These are phyloP conservation scores for Coemansia sp. DNA, from an alignment of 192 early-diverging fungal genomes.

Conservation along the genomic window DNA sequence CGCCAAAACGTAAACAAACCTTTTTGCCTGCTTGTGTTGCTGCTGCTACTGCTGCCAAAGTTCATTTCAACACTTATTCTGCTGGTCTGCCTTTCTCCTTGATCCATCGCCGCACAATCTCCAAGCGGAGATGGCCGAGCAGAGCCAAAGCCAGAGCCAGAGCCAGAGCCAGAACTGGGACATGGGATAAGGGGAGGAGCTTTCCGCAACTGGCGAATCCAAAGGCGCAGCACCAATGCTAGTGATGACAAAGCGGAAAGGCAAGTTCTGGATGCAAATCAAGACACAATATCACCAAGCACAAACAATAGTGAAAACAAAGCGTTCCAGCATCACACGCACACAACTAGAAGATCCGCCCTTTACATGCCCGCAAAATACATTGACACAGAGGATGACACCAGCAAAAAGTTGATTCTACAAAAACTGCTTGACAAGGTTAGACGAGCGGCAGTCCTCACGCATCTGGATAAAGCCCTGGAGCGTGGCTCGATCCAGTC, in stretches of 20 bases:
- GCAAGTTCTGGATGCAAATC: neutral
- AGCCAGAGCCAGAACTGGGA: too few species aligned
- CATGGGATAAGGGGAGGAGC: too few species aligned
- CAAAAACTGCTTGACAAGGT: slow-evolving; percentile 36
- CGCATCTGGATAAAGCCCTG: slow-evolving; percentile 86
- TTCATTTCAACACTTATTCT: too few species aligned
- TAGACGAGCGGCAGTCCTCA: slow-evolving; percentile 73
- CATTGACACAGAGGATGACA: neutral
- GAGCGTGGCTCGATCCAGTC: slow-evolving; percentile 76
- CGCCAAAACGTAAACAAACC: slow-evolving; percentile 16
- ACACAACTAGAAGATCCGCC: too few species aligned
- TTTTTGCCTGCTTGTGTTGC: neutral
- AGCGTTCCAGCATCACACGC: too few species aligned
- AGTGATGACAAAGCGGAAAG: neutral
- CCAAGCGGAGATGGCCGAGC: neutral
- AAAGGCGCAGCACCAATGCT: too few species aligned
- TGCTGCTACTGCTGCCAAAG: too few species aligned
- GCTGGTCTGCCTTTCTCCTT: neutral
- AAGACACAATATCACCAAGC: neutral
- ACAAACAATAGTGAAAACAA: neutral
- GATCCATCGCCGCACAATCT: neutral
- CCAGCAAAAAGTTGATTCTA: neutral
- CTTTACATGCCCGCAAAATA: too few species aligned
- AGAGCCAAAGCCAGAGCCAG: too few species aligned
- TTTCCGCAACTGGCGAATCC: too few species aligned